These are phyloP conservation scores for Filobasidium floriforme DNA, from an alignment of 768 basidiomycete genomes.

Conservation along the genomic window DNA sequence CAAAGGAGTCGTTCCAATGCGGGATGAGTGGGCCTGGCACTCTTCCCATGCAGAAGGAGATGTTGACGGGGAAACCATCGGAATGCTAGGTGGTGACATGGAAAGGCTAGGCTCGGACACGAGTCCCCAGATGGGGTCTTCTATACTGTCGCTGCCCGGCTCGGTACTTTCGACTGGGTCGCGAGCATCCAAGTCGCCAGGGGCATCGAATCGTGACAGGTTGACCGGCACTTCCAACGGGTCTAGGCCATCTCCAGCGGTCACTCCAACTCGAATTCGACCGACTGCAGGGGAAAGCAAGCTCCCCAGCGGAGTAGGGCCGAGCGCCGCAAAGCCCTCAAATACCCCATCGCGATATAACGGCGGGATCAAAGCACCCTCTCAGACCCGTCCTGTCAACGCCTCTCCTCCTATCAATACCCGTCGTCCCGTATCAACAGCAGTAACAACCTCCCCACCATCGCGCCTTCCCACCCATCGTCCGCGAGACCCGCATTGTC, in stretches of 20 bases:
- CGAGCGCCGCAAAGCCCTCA: too few relatives aligned
- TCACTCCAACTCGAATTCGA: too few relatives aligned
- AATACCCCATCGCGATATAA: too few relatives aligned
- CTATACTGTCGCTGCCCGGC: neutral
- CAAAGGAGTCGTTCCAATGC: neutral
- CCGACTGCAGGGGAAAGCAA: too few relatives aligned
- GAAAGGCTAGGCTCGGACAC: neutral
- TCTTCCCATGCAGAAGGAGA: slow-evolving; percentile 41
- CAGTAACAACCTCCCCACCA: neutral
- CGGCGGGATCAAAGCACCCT: neutral
- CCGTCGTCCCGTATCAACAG: neutral
- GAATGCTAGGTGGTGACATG: too few relatives aligned
- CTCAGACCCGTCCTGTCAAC: neutral
- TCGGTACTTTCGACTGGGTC: too few relatives aligned
- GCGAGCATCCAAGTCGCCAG: too few relatives aligned
- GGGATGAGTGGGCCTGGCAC: slow-evolving; percentile 64
- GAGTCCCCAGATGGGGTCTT: neutral
- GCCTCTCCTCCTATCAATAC: neutral
- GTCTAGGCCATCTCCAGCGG: too few relatives aligned
- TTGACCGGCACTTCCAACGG: too few relatives aligned
- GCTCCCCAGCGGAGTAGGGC: too few relatives aligned
- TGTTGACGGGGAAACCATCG: neutral
- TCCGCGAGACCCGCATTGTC: slow-evolving; percentile 60
- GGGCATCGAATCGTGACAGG: too few relatives aligned
- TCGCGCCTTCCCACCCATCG: neutral